A percentile compares a stretch with the other conserved stretches of the same genome.
These are phyloP conservation scores for Erysimum cheiranthoides DNA, from an alignment of 345 rosid species.

Conservation along the genomic window DNA sequence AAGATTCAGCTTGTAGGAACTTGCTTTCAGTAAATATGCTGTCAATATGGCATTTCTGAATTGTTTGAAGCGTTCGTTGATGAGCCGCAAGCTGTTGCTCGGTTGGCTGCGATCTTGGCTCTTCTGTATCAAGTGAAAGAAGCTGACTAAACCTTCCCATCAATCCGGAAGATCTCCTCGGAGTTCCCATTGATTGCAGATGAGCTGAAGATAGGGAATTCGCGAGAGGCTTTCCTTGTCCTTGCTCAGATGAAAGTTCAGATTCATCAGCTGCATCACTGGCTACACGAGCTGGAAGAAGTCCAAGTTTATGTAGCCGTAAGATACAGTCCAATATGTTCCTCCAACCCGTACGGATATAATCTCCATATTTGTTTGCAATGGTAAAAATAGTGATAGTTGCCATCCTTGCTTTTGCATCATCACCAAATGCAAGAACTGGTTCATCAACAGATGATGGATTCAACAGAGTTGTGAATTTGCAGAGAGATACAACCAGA, in stretches of 20 bases:
- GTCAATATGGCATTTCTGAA: conserved; percentile 97
- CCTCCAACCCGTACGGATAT: conserved; percentile 94
- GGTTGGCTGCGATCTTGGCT: conserved; percentile 96
- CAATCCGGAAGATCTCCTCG: conserved; percentile 94
- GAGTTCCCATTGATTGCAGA: conserved; percentile 84
- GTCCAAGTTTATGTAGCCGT: conserved; percentile 95
- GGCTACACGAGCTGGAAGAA: conserved; percentile 97
- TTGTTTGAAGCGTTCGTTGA: conserved; percentile 92
- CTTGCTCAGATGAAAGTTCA: conserved; percentile 78
- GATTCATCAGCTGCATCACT: conserved; percentile 99
- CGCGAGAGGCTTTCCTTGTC: conserved; percentile 80
- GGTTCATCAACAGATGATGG: conserved; percentile 90
- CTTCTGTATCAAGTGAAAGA: conserved; percentile 95
- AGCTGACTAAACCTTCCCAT: conserved; percentile 99
- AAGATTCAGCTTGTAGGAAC: conserved; percentile 94
- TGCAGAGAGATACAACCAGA: conserved; percentile 92
- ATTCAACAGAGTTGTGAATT: conserved; percentile 93
- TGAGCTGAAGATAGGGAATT: conserved; percentile 81
- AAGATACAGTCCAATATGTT: conserved; percentile 94
- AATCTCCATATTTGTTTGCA: conserved; percentile 97
- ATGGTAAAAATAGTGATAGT: conserved; percentile 95
- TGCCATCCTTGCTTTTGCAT: conserved; percentile 94
- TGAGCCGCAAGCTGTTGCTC: conserved; percentile 99
- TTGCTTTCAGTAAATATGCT: conserved; percentile 97
- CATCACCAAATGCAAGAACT: conserved; percentile 95